These are phyloP conservation scores for Cercospora zeae-maydis DNA, from an alignment of 2,329 filamentous ascomycete species.

Conservation along the genomic window DNA sequence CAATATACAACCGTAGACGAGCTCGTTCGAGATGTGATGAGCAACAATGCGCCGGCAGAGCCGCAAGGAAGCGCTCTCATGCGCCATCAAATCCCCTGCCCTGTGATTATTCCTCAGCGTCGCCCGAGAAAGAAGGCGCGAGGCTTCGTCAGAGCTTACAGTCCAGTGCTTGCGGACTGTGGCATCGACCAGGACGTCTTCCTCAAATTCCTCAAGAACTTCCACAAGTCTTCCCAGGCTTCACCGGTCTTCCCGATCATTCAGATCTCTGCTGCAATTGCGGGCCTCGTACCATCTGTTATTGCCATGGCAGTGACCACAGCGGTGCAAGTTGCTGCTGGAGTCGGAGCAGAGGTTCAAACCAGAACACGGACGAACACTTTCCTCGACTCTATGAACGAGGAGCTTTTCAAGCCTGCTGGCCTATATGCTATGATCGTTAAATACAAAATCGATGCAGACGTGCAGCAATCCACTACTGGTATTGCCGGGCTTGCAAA, in stretches of 20 bases:
- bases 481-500: constrained; percentile 7
- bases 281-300: constrained; percentile 40
- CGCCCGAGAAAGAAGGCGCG: constrained; percentile 48
- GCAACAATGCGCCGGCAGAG: background rate
- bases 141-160: constrained; percentile 54
- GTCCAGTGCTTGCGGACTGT: constrained; percentile 46
- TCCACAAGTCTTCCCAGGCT: constrained; percentile 45
- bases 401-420: constrained; percentile 54
- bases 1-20: constrained; percentile 19
- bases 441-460: constrained; percentile 32
- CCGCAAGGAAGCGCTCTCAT: background rate
- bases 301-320: constrained; percentile 45
- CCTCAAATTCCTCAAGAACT: constrained; percentile 48
- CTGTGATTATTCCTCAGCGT: constrained; percentile 53
- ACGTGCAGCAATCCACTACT: constrained; percentile 15
- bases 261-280: constrained; percentile 36
- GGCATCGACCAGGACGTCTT: constrained; percentile 51
- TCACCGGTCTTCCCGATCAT: constrained; percentile 34
- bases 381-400: constrained; percentile 56
- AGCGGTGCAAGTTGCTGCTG: constrained; percentile 44
- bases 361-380: constrained; percentile 45
- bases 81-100: constrained; percentile 37
- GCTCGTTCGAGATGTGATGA: constrained; percentile 28
- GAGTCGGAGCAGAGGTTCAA: constrained; percentile 43
- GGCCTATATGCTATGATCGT: constrained; percentile 56